A percentile compares a stretch with the other conserved stretches of the same genome.
These are phyloP conservation scores for Debaryomyces castellii DNA, from an alignment of 805 yeast species.

Conservation along the genomic window DNA sequence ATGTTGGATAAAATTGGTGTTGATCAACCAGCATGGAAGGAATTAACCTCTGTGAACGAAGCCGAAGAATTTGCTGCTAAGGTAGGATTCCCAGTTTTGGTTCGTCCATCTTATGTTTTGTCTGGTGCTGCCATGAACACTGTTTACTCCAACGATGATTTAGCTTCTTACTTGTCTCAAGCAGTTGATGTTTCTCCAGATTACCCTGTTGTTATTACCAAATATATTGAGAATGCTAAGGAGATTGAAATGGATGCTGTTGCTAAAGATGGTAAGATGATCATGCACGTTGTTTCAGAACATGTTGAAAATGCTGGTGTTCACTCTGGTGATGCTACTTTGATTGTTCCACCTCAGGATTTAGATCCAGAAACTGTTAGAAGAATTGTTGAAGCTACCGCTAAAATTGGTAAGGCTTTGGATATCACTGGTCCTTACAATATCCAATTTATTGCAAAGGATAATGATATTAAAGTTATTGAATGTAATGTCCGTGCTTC, in stretches of 20 bases:
- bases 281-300: slow-evolving; percentile 97
- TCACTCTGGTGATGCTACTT: slow-evolving; percentile 98
- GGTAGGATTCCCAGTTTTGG: slow-evolving; percentile 92
- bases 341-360: slow-evolving; percentile 96
- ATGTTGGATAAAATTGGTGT: slow-evolving; percentile 95
- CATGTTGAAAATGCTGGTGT: slow-evolving; percentile 99
- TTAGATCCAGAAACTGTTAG: slow-evolving; percentile 86
- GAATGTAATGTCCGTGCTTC: slow-evolving; percentile 99
- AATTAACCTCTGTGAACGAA: slow-evolving; percentile 86
- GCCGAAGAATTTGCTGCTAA: slow-evolving; percentile 90
- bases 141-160: slow-evolving; percentile 84
- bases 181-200: slow-evolving; percentile 98
- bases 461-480: slow-evolving; percentile 93
- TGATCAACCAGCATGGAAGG: slow-evolving; percentile 99
- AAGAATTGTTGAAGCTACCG: slow-evolving; percentile 92
- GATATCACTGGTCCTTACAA: slow-evolving; percentile 97
- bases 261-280: slow-evolving; percentile 88
- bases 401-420: slow-evolving; percentile 91
- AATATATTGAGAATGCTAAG: slow-evolving; percentile 94
- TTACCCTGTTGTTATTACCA: slow-evolving; percentile 96
- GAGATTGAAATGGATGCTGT: slow-evolving; percentile 99
- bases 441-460: slow-evolving; percentile 95
- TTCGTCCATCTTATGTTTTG: slow-evolving; percentile 94
- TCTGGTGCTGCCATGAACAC: slow-evolving; percentile 99
- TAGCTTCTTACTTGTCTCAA: slow-evolving; percentile 82